These are phyloP conservation scores for Amphirosellinia nigrospora DNA, from an alignment of 495 filamentous ascomycete genomes.

Conservation along the genomic window DNA sequence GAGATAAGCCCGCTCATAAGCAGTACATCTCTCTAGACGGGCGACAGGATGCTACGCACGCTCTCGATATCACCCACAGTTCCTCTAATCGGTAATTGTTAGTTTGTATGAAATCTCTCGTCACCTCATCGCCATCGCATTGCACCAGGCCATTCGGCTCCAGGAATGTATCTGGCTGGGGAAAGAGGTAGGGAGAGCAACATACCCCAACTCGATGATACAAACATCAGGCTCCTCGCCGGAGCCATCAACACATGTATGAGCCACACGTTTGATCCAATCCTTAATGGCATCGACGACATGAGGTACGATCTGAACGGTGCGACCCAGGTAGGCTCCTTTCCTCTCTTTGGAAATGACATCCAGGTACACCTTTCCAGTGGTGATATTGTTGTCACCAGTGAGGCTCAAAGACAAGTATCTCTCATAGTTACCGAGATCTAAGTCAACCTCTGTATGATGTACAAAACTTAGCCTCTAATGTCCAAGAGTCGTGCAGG, in stretches of 20 bases:
- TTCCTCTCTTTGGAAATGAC: constrained; percentile 77
- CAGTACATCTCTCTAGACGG: too few relatives aligned
- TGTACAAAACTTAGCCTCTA: constrained; percentile 45
- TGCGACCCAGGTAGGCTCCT: constrained; percentile 89
- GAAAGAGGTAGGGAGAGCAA: background rate
- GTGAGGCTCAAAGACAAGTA: constrained; percentile 66
- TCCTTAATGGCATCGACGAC: constrained; percentile 89
- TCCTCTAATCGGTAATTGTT: constrained; percentile 30
- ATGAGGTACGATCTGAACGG: constrained; percentile 93
- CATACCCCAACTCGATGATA: constrained; percentile 57
- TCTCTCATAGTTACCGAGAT: constrained; percentile 95
- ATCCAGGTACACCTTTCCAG: constrained; percentile 90
- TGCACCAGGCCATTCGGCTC: background rate
- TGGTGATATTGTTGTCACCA: constrained; percentile 89
- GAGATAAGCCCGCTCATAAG: background rate
- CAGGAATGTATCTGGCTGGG: background rate
- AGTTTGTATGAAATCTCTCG: background rate
- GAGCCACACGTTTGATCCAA: constrained; percentile 88
- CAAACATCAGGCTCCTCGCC: constrained; percentile 87
- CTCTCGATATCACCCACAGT: constrained; percentile 82
- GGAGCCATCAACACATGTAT: constrained; percentile 86
- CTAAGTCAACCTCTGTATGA: constrained; percentile 85
- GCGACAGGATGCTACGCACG: constrained; percentile 18
- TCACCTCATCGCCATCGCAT: background rate
- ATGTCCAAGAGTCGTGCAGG: background rate